Conservation (phyloP, 2,329 filamentous ascomycete species). For the Aureobasidium melanogenum region DNA sequence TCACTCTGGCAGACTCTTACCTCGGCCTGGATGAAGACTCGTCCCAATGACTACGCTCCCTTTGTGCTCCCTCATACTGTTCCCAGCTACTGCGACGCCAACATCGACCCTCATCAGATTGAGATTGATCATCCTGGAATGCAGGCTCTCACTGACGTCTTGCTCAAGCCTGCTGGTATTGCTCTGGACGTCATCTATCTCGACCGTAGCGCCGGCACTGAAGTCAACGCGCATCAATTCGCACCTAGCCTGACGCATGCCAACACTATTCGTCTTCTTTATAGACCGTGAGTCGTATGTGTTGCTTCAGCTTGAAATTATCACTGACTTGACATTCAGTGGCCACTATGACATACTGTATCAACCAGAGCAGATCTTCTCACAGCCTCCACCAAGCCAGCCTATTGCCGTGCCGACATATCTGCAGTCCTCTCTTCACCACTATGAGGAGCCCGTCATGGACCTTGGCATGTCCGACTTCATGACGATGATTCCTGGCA, state of each 20-base stretch:
- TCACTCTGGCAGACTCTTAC: constrained; percentile 57
- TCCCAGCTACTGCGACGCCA: constrained; percentile 58
- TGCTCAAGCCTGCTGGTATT: constrained; percentile 71
- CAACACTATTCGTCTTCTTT: constrained; percentile 49
- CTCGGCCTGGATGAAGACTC: constrained; percentile 72
- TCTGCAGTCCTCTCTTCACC: constrained; percentile 18
- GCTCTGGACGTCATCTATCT: constrained; percentile 85
- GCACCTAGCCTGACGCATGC: constrained; percentile 34
- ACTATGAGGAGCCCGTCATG: constrained; percentile 22
- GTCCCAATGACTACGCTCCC: constrained; percentile 58
- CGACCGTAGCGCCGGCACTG: constrained; percentile 69
- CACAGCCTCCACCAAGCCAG: constrained; percentile 21
- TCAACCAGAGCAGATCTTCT: constrained; percentile 46
- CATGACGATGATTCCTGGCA: constrained; percentile 37
- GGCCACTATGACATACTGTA: constrained; percentile 96
- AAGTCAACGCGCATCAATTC: constrained; percentile 64
- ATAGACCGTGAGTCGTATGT: constrained; percentile 49
- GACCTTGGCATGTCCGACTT: constrained; percentile 29
- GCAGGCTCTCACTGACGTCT: constrained; percentile 63
- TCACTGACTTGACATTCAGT: constrained; percentile 28
- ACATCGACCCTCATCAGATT: constrained; percentile 64
- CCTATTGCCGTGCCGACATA: constrained; percentile 24
- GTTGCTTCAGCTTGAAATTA: background rate
- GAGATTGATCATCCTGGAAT: constrained; percentile 92
- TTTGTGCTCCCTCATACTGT: constrained; percentile 59